These are phyloP conservation scores for Termitomyces sp. DNA, from an alignment of 768 basidiomycete species.

Conservation along the genomic window DNA sequence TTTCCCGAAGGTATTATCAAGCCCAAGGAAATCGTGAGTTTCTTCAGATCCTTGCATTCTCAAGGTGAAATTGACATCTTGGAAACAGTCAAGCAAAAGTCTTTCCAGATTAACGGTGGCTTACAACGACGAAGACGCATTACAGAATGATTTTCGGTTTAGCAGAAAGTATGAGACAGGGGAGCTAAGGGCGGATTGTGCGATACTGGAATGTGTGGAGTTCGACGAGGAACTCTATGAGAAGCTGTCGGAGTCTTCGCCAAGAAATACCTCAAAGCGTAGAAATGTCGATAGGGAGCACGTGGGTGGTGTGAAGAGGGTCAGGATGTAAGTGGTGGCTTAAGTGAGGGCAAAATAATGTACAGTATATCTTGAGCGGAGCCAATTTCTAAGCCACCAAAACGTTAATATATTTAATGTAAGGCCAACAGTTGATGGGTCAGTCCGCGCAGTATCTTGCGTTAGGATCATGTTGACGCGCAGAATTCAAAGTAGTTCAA, in stretches of 20 bases:
- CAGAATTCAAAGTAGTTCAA: background rate
- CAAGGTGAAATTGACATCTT: background rate
- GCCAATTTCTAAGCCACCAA: too few species aligned
- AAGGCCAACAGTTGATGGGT: too few species aligned
- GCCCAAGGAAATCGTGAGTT: background rate
- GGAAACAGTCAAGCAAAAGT: background rate
- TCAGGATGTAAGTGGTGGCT: background rate
- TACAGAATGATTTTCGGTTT: background rate
- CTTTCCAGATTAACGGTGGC: background rate
- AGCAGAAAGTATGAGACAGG: background rate
- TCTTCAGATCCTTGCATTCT: background rate
- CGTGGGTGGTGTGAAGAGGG: background rate
- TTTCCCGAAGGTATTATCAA: background rate
- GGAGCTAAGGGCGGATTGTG: slow-evolving; percentile 9
- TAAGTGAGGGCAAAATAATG: background rate
- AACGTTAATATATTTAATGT: too few species aligned
- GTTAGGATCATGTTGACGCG: background rate
- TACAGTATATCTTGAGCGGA: background rate
- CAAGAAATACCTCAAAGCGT: background rate
- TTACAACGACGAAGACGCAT: background rate
- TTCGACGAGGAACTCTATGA: slow-evolving; percentile 12
- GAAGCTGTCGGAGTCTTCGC: background rate
- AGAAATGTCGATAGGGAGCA: background rate
- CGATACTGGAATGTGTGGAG: slow-evolving; percentile 14
- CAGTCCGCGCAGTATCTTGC: too few species aligned